Base-by-base conservation (phyloP, 2,329 filamentous ascomycete species). In the Diaporthe batatas region DNA sequence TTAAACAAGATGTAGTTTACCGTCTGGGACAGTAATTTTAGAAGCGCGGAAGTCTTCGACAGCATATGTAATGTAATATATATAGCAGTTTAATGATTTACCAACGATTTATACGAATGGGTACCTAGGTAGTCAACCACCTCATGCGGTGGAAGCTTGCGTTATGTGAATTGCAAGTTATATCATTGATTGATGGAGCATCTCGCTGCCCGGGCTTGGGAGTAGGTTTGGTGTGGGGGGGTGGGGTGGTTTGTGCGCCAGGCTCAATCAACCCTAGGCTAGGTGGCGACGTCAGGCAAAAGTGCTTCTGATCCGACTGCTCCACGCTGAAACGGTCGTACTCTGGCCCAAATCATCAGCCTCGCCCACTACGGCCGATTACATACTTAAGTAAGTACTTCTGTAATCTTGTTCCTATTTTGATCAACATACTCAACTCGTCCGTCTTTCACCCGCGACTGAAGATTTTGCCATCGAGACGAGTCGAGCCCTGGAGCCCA, bases 1-100 rank as follows among this genome's bases (percentile, higher is more conserved):
- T 78, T 71, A 71, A 67, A 39, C 75, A 76, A 70, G 75, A 78
- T 21, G 76, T 74, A 2, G 74, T 76, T 1, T 79, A 77, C 54
- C 75, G 76, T n/a, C 74, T 77, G 8, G 73, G 71, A 21, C 53
- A 59, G 39, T 71, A 70, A n/a, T 18, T 25, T 16, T 1, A 12
- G 4, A 10, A 23, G 6, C 10, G 5, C 6, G 18, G 21, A 14
- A 14, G 1, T 6, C 6, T 11, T 32, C n/a, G 6, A n/a, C 5
- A 55, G 23, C 5, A 42, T 32, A 7, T 36, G 54, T 69, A 39
- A 53, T 58, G 11, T 49, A 21, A 21, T 47, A 21, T 7, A 8
- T 3, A 11, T 54, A 42, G 11, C 49, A 68, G 44, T 68, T 29
- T 29, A 49, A 68, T 68, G 53, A 8, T n/a, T 18, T 29, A 34